These are phyloP conservation scores for Trametes cubensis DNA, from an alignment of 768 basidiomycete species.

Conservation along the genomic window DNA sequence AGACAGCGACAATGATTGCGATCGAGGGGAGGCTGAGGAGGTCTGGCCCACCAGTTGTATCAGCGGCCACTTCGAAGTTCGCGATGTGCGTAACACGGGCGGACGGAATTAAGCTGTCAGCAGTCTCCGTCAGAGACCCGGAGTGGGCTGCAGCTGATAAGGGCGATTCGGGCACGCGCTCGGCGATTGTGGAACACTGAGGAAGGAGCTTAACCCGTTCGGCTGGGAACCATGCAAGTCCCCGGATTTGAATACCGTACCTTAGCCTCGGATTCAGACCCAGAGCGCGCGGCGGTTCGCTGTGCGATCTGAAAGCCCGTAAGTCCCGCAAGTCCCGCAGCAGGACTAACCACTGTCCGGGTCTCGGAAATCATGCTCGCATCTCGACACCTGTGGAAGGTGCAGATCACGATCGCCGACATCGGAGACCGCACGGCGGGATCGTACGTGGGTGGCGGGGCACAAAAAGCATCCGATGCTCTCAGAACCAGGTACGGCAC, in stretches of 20 bases:
- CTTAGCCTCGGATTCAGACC: not conserved
- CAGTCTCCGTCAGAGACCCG: not conserved
- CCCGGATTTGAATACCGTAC: not conserved
- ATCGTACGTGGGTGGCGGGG: constrained; percentile 5
- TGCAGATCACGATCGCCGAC: constrained; percentile 5
- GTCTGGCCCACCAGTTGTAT: too few relatives aligned
- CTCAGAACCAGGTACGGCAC: constrained; percentile 1
- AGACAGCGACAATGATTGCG: not conserved
- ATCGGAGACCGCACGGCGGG: not conserved
- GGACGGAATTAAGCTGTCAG: constrained; percentile 2
- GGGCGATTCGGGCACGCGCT: not conserved
- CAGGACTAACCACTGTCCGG: too few relatives aligned
- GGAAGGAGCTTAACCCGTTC: not conserved
- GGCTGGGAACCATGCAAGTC: constrained; percentile 13
- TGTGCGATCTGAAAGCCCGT: not conserved
- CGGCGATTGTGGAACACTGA: not conserved
- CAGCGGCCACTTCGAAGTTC: too few relatives aligned
- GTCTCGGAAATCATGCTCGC: too few relatives aligned
- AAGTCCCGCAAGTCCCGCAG: not conserved
- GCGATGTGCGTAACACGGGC: too few relatives aligned
- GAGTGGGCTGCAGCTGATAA: too few relatives aligned
- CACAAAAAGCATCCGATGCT: not conserved
- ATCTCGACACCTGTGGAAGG: too few relatives aligned
- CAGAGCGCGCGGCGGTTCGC: not conserved
- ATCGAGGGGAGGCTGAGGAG: too few relatives aligned